Evolutionary conservation across 768 basidiomycete genomes (phyloP).

Genomic region (Boletus vinaceobasis): DNA sequence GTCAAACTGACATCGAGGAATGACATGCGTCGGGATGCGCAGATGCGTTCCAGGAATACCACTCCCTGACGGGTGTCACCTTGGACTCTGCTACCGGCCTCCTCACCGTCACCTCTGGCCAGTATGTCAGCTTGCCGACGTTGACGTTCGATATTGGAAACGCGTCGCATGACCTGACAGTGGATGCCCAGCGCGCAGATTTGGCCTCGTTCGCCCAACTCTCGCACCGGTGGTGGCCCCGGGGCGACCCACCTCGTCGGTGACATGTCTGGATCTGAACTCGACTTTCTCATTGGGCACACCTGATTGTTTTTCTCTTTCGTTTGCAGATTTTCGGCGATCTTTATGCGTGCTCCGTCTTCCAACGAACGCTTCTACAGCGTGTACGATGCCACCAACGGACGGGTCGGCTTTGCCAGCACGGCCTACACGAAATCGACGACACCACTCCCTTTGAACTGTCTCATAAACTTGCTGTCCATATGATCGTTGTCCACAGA

Average conservation of each 20-base stretch:
- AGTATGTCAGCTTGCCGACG: constrained; percentile 18
- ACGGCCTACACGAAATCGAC: background rate
- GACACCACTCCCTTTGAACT: too few species aligned
- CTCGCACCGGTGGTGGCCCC: constrained; percentile 1
- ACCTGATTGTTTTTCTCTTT: background rate
- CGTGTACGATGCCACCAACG: constrained; percentile 26
- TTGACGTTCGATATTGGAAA: constrained; percentile 23
- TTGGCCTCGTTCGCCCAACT: background rate
- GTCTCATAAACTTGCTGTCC: too few species aligned
- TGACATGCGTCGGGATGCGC: background rate
- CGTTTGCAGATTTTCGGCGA: too few species aligned
- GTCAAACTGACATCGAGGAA: too few species aligned
- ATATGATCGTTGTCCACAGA: background rate
- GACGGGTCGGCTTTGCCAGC: constrained; percentile 6
- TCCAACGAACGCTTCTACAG: constrained; percentile 7
- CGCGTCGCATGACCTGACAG: constrained; percentile 3
- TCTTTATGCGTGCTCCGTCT: too few species aligned
- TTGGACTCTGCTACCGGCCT: too few species aligned
- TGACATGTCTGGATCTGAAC: background rate
- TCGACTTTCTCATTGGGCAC: constrained; percentile 19
- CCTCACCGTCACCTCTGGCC: background rate
- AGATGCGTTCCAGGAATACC: background rate
- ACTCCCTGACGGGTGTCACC: background rate
- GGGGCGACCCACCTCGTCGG: constrained; percentile 12
- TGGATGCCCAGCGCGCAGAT: constrained; percentile 5